Evolutionary conservation across 495 filamentous ascomycete species (phyloP).

Genomic region (Jackrogersella minutella): DNA sequence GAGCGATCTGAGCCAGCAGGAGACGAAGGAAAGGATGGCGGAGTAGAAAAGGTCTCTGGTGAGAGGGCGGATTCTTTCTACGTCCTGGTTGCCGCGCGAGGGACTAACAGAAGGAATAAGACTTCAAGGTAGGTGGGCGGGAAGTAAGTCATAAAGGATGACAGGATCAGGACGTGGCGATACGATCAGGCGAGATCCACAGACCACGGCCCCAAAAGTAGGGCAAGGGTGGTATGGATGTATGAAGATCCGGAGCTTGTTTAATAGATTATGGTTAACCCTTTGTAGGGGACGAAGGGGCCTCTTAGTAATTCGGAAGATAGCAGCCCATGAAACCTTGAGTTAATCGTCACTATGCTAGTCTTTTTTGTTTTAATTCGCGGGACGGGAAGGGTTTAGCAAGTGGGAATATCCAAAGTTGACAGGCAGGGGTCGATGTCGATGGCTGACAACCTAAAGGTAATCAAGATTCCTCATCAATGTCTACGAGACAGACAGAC

Average conservation of each 20-base stretch:
- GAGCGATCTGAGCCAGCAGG: constrained; percentile 69
- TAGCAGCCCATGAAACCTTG: constrained; percentile 49
- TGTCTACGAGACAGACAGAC: constrained; percentile 4
- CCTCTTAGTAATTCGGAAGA: constrained; percentile 45
- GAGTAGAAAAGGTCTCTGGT: constrained; percentile 50
- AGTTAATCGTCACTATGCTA: constrained; percentile 43
- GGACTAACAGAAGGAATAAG: constrained; percentile 40
- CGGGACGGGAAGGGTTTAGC: constrained; percentile 20
- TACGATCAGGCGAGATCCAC: constrained; percentile 39
- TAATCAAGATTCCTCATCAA: constrained; percentile 20
- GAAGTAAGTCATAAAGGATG: constrained; percentile 54
- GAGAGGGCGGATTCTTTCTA: constrained; percentile 44
- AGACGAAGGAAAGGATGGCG: constrained; percentile 53
- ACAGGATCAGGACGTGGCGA: constrained; percentile 35
- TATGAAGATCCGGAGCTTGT: constrained; percentile 41
- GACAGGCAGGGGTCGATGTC: constrained; percentile 16
- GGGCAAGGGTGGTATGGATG: constrained; percentile 38
- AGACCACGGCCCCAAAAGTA: constrained; percentile 15
- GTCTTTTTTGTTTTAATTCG: constrained; percentile 24
- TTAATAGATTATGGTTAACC: constrained; percentile 20
- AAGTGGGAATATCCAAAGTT: constrained; percentile 21
- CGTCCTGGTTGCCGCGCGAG: constrained; percentile 46
- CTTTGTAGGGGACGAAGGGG: constrained; percentile 28
- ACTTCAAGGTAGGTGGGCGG: constrained; percentile 47
- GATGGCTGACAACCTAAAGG: constrained; percentile 5